phyloP scores from a whole-genome alignment of 2,329 filamentous ascomycete genomes.

The Aspergillus quadricinctus region DNA sequence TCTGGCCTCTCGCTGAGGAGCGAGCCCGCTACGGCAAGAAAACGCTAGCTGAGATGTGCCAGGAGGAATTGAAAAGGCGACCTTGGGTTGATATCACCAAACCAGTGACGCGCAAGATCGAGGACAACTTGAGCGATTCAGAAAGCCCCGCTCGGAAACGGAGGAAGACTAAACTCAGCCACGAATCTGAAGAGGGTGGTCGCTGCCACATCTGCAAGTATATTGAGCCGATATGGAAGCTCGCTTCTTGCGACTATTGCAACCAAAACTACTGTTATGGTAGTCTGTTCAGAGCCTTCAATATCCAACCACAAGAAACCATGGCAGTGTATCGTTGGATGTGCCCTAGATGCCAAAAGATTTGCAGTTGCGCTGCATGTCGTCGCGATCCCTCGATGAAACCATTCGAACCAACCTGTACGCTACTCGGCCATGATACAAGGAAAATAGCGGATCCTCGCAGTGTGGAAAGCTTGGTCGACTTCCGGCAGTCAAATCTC shows the following conservation, averaged over 20 bases:
- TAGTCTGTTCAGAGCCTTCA: conserved; percentile 85
- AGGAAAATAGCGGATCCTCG: conserved; percentile 83
- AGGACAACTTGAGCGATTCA: conserved; percentile 40
- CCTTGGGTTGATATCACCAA: conserved; percentile 81
- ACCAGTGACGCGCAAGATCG: conserved; percentile 36
- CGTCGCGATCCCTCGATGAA: conserved; percentile 63
- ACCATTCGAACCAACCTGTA: conserved; percentile 83
- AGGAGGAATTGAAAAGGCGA: conserved; percentile 73
- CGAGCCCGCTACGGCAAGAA: conserved; percentile 65
- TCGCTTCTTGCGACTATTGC: conserved; percentile 76
- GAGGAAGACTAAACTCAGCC: conserved; percentile 50
- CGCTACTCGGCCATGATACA: conserved; percentile 85
- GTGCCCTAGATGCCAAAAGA: conserved; percentile 79
- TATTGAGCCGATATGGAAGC: conserved; percentile 76
- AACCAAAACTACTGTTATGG: conserved; percentile 83
- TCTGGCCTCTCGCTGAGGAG: conserved; percentile 60
- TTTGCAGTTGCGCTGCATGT: conserved; percentile 84
- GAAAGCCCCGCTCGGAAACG: conserved; percentile 62
- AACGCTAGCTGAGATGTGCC: conserved; percentile 86
- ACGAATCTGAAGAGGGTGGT: conserved; percentile 48
- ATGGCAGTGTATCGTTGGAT: conserved; percentile 80
- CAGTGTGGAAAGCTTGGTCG: conserved; percentile 83
- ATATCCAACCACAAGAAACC: conserved; percentile 76
- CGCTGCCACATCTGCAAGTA: conserved; percentile 80
- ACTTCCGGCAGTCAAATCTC: conserved; percentile 85